Base-by-base conservation (phyloP, 2,329 filamentous ascomycete species). In the Hirsutella thompsonii region DNA sequence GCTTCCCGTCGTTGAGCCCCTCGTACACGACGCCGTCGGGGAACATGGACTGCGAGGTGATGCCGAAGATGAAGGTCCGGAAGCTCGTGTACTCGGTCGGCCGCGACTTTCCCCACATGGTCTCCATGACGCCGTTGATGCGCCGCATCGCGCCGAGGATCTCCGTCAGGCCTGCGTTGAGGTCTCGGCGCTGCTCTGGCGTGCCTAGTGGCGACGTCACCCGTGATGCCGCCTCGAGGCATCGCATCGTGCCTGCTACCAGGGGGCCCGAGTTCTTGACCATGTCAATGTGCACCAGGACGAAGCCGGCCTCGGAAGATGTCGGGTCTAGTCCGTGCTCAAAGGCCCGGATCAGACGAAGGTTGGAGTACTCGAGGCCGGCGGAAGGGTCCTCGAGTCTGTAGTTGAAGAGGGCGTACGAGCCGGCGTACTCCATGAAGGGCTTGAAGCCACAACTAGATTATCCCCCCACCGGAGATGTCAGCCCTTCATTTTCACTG, bases 201-300 rank as follows among this genome's bases (percentile, higher is more conserved):
- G 51, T 41, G 34, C 52, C 52, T 35, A 51, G 41, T 4, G 42
- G 34, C 2, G 43, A 53, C 39, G 66, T 60, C 23, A 49, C 20
- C 8, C 47, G 52, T 41, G 58, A 50, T 5, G 50, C 54, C n/a
- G 70, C 65, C 26, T 81, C 72, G 20, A 94, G 70, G 39, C 81
- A 74, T 39, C 76, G 69, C 37, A 86, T 70, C 3, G 79, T 76
- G 26, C 86, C 86, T 34, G 76, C 72, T 37, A 95, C 79, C 2
- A 96, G 69, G 1, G 78, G 75, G 1, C 82, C 82, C 0, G 88
- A 89, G 61, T 94, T 79, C 56, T 80, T 81, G 38, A 94, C 90
- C 89, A 95, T 96, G 61, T 93, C 87, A 39, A 96, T 80, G 60
- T 95, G 90, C 4, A 92, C 89, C 11, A 95, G 74, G n/a, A 95